phyloP scores from a whole-genome alignment of 2,329 filamentous ascomycete species.

The Fusarium sp. region DNA sequence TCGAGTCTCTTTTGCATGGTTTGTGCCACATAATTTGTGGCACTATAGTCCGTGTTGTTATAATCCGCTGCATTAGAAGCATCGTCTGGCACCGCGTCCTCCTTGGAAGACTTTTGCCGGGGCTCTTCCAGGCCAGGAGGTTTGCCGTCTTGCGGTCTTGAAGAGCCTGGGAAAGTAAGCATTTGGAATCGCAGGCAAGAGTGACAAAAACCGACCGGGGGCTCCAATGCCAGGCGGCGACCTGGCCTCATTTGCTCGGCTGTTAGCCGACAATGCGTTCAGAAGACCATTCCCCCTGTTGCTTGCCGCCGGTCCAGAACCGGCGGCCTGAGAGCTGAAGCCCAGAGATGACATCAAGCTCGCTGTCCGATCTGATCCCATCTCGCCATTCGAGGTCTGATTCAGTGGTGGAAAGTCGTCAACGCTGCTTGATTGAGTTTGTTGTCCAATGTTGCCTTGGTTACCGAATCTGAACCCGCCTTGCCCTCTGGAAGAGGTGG shows the following conservation, averaged over 20 bases:
- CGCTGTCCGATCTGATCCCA: conserved; percentile 62
- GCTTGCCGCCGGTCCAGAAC: conserved; percentile 47
- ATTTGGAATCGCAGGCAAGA: neutral
- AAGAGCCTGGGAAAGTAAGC: conserved; percentile 42
- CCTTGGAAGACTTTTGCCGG: conserved; percentile 56
- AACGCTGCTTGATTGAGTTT: conserved; percentile 57
- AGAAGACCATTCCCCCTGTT: conserved; percentile 68
- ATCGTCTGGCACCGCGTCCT: conserved; percentile 48
- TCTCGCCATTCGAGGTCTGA: conserved; percentile 64
- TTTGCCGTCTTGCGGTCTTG: conserved; percentile 56
- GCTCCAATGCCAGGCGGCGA: conserved; percentile 55
- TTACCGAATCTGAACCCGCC: conserved; percentile 63
- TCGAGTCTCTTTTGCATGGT: conserved; percentile 44
- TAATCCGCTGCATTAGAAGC: conserved; percentile 57
- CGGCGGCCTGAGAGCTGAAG: conserved; percentile 58
- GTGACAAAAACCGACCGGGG: conserved; percentile 43
- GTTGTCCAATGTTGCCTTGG: conserved; percentile 54
- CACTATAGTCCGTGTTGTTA: conserved; percentile 46
- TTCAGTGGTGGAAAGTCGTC: conserved; percentile 72
- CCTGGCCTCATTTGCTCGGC: conserved; percentile 57
- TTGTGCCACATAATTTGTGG: neutral
- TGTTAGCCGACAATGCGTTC: conserved; percentile 69
- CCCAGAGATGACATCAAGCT: conserved; percentile 62
- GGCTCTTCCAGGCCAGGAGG: conserved; percentile 50
- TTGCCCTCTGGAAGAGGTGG: conserved; percentile 55